Base-by-base conservation (phyloP, 306 rosid genomes). In the Quercus wislizeni region DNA sequence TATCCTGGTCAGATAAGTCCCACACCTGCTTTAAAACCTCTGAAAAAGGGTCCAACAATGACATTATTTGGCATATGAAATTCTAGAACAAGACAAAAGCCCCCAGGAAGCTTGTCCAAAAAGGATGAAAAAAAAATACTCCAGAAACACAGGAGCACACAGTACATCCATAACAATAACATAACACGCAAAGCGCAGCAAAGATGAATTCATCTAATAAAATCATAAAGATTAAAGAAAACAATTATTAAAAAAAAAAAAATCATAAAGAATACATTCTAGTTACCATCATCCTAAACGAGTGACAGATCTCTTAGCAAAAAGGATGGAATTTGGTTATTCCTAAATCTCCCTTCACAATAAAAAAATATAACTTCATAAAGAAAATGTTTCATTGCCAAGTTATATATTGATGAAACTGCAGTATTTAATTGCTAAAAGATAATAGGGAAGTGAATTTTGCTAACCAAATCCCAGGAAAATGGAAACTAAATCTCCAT, bases 1-100 rank as follows among this genome's bases (percentile, higher is more conserved):
- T 92, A 70, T 94, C 99, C 82, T 94, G 99, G 85, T 94, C 97
- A 80, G 99, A 94, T 71, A 94, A 90, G 78, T 94, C 97, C 99
- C 97, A 94, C 77, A 91, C 99, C 88, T 91, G 96, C 90, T 94
- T 92, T 74, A 94, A 83, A 71, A 94, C 92, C 75, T 94, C 97
- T 94, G 95, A 76, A 83, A 86, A 87, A 76, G 77, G 87, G 54
- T 49, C 73, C 74, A 81, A 79, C 73, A 79, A 76, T 65, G 57
- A 59, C 70, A 33, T 79, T 25, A 83, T 79, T 79, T 71, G 61
- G 68, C 35, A 77, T 54, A 52, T 58, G 55, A 51, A 74, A 46
- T 71, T n/a, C 38, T 68, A 76, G 38, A 81, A 78, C 78, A 77
- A 78, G 73, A 61, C 52, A 57, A 85, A 78, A 12, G 71, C 46